Percentiles rank a stretch among this genome's conserved stretches.
Conservation (phyloP, 495 filamentous ascomycete genomes). For the Hypoxylon lienhwacheense region DNA sequence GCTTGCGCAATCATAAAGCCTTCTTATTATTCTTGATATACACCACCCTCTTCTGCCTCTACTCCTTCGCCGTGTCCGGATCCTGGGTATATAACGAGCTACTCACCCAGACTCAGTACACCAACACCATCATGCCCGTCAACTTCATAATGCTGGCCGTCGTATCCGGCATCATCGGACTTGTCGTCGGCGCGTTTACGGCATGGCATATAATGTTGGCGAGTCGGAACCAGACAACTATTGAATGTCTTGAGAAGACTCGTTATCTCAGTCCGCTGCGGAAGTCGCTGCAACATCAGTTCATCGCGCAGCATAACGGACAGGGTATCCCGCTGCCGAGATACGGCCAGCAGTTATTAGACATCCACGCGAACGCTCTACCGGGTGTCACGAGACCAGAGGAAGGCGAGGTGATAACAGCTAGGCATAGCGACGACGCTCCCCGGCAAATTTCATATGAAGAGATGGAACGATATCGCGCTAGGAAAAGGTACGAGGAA, state of each 20-base stretch:
- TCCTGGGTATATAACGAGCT: constrained; percentile 83
- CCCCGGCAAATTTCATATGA: constrained; percentile 59
- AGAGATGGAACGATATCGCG: constrained; percentile 69
- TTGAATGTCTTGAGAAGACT: constrained; percentile 92
- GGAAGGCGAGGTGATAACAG: constrained; percentile 67
- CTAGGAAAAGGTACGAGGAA: constrained; percentile 73
- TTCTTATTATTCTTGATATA: constrained; percentile 95
- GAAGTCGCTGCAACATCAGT: constrained; percentile 65
- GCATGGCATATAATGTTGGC: constrained; percentile 90
- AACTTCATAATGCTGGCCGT: constrained; percentile 88
- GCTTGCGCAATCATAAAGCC: constrained; percentile 90
- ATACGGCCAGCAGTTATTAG: constrained; percentile 74
- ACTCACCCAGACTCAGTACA: constrained; percentile 59
- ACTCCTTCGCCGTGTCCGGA: constrained; percentile 71
- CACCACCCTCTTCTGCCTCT: constrained; percentile 80
- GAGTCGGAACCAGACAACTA: constrained; percentile 79
- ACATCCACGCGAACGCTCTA: constrained; percentile 82
- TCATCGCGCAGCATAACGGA: constrained; percentile 55
- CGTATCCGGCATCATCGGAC: constrained; percentile 83
- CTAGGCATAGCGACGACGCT: constrained; percentile 9
- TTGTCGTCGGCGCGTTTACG: constrained; percentile 88
- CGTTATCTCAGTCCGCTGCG: constrained; percentile 82
- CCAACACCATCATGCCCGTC: constrained; percentile 76
- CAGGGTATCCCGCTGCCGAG: constrained; percentile 56
- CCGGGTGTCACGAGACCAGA: constrained; percentile 77